Conservation (phyloP, 1,284 basidiomycete species). For the Austroboletus novae-zelandiae region DNA sequence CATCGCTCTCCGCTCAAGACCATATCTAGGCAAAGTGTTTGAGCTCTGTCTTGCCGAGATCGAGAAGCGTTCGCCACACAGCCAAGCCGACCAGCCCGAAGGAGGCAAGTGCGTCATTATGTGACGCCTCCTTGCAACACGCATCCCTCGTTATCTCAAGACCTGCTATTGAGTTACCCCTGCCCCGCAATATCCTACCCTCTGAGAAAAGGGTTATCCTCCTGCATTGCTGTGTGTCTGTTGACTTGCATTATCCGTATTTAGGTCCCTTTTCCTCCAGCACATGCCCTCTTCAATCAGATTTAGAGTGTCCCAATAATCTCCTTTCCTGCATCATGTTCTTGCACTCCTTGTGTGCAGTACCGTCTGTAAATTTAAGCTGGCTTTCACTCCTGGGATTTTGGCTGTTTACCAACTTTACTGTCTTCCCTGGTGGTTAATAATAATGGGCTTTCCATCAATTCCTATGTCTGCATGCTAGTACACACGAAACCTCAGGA, state of each 20-base stretch:
- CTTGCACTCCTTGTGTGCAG: conserved; percentile 18
- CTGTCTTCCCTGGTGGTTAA: conserved; percentile 39
- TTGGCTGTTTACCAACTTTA: conserved; percentile 31
- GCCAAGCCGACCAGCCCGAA: conserved; percentile 56
- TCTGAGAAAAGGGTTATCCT: conserved; percentile 15
- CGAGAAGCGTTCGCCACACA: conserved; percentile 65
- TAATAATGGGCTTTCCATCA: conserved; percentile 22
- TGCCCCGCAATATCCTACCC: conserved; percentile 30
- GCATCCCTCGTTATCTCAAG: conserved; percentile 18
- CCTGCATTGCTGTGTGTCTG: conserved; percentile 30
- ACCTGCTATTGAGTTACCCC: conserved; percentile 32
- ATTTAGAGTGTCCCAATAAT: conserved; percentile 35
- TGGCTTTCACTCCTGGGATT: conserved; percentile 23
- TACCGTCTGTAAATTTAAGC: conserved; percentile 32
- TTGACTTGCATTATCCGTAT: conserved; percentile 39
- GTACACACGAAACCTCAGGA: not conserved
- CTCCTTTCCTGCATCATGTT: conserved; percentile 22
- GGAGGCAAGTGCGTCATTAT: conserved; percentile 65
- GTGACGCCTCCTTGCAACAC: conserved; percentile 42
- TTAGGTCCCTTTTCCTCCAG: conserved; percentile 24
- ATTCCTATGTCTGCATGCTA: not conserved
- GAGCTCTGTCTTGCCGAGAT: conserved; percentile 87
- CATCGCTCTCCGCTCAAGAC: conserved; percentile 7
- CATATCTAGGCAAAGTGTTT: conserved; percentile 73
- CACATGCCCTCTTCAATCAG: conserved; percentile 19